Evolutionary conservation across 768 basidiomycete species (phyloP), one percentile per base, ranked within the genome.

Genomic region (Chalciporus pseudorubinellus): DNA sequence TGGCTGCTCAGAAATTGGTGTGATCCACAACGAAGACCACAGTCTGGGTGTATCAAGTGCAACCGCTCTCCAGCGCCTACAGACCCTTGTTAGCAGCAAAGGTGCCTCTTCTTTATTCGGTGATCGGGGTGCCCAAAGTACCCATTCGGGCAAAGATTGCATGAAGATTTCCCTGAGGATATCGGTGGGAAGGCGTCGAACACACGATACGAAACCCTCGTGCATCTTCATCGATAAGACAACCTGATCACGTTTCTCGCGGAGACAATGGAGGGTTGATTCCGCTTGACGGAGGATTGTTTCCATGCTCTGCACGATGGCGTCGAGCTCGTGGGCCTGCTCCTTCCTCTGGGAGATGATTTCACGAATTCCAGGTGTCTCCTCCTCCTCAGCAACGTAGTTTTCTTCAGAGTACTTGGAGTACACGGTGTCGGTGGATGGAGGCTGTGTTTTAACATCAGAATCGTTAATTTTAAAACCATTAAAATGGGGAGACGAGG

Each of bases 91-190:
- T 24, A 78, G 55, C 4, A 73, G 46, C 21, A 73, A 52, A 21
- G 77, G 75, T 0, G 67, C 69, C 22, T 57, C 38, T 0, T 26
- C 19, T 4, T 48, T 21, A 8, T 50, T 48, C 36, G 53, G 57
- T 40, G 67, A 12, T 29, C 66, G 29, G 57, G 53, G 44, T 55
- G 29, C 0, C 59, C 51, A n/a, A 24, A 4, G 24, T 24, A 24
- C 7, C 24, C 62, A 55, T 4, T 33, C 20, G 0, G 59, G 59
- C 22, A 71, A 53, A 51, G 69, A 73, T n/a, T 69, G 63, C 6
- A 53, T 58, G 59, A 78, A 79, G 34, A 80, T 73, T 60, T 77
- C 74, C 44, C 70, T 66, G 38, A 70, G 69, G 3, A 79, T 57
- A 58, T 79, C 78, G 18, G 73, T 43, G 3, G 77, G 77, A 10